Conservation (phyloP, 257 asterid species). For the Linaria vulgaris region DNA sequence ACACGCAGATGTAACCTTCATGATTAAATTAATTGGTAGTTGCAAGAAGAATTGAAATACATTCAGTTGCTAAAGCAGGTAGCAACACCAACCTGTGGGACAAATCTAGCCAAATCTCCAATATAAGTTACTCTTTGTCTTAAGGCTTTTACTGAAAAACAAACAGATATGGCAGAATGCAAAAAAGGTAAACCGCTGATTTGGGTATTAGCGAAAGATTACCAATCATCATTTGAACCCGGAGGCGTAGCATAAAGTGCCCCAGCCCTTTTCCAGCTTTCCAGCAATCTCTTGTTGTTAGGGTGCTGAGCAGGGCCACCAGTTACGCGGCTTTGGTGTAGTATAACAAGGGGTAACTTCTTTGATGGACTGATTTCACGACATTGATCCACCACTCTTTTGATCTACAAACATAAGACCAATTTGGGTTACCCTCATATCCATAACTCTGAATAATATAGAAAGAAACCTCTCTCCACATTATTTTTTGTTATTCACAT, state of each 20-base stretch:
- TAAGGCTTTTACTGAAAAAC: background rate
- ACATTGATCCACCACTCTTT: slow-evolving; percentile 54
- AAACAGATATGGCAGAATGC: background rate
- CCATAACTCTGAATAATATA: background rate
- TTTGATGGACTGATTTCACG: slow-evolving; percentile 61
- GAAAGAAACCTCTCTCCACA: slow-evolving; percentile 1
- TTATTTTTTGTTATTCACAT: slow-evolving; percentile 6
- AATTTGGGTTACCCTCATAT: slow-evolving; percentile 15
- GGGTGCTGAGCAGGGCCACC: slow-evolving; percentile 85
- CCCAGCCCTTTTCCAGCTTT: slow-evolving; percentile 74
- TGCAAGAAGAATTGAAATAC: slow-evolving; percentile 4
- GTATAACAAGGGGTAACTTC: slow-evolving; percentile 79
- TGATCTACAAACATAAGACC: slow-evolving; percentile 46
- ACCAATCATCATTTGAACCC: slow-evolving; percentile 98
- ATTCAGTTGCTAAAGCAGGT: background rate
- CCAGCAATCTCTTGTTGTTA: slow-evolving; percentile 67
- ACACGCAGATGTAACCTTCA: background rate
- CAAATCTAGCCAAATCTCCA: slow-evolving; percentile 1
- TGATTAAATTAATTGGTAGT: background rate
- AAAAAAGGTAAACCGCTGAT: background rate
- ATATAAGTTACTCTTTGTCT: background rate
- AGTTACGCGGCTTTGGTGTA: slow-evolving; percentile 70
- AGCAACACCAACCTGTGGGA: slow-evolving; percentile 9
- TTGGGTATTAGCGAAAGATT: slow-evolving; percentile 10
- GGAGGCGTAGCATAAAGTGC: slow-evolving; percentile 82